phyloP scores from a whole-genome alignment of 345 rosid species.

The Xanthoceras sorbifolium region DNA sequence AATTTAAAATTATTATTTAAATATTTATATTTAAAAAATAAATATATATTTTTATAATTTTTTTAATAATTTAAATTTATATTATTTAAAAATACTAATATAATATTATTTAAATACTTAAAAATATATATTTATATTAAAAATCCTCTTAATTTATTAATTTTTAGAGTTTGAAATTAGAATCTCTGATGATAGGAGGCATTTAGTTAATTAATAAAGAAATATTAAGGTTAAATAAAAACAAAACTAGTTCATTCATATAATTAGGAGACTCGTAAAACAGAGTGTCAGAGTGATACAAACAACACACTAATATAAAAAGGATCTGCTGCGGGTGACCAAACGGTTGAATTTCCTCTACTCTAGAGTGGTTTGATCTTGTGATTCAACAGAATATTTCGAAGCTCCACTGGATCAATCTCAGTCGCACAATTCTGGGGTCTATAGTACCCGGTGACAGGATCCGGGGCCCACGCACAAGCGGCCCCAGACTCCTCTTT shows the following conservation, averaged over 20 bases:
- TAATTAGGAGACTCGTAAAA: background rate
- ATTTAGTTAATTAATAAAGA: too few relatives aligned
- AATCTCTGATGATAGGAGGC: too few relatives aligned
- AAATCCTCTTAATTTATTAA: too few relatives aligned
- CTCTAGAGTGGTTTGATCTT: constrained; percentile 33
- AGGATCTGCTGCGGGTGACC: background rate
- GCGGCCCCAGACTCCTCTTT: constrained; percentile 37
- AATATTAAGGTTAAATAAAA: too few relatives aligned
- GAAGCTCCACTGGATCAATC: constrained; percentile 68
- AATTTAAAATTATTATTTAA: too few relatives aligned
- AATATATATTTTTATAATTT: too few relatives aligned
- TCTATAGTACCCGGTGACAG: constrained; percentile 70
- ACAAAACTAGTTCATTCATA: background rate
- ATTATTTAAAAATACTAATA: too few relatives aligned
- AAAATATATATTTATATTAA: too few relatives aligned
- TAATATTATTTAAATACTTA: too few relatives aligned
- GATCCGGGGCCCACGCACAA: constrained; percentile 71
- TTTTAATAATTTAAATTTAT: too few relatives aligned
- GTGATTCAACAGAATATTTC: constrained; percentile 59
- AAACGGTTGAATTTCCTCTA: background rate
- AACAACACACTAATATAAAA: background rate
- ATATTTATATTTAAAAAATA: too few relatives aligned
- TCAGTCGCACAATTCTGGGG: constrained; percentile 53
- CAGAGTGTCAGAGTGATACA: background rate
- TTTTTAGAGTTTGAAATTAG: background rate